Evolutionary conservation across 139 green algal genomes (phyloP), one percentile per base, ranked within the genome.

Genomic region (Zygnema circumcarinatum): DNA sequence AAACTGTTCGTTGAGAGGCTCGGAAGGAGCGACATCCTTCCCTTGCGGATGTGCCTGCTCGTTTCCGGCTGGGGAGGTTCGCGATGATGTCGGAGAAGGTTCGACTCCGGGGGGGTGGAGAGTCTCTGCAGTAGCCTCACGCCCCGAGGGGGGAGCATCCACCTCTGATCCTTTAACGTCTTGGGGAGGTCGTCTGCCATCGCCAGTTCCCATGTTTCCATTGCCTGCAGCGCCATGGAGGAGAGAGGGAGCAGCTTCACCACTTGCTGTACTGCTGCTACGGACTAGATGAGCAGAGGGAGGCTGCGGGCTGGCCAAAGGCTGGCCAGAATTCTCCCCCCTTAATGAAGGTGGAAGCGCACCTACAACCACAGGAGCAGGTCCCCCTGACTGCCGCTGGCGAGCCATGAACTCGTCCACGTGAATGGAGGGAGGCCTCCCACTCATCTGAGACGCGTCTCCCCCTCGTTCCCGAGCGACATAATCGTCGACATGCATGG

Each of bases 321-420:
- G 7, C 16, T 62, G 47, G 7, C 7, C 47, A 62, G 47, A 25
- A 62, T 62, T 62, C 16, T 62, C 47, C 16, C 7, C 16, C 7
- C 47, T 7, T 62, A 16, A 16, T 7, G 47, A 16, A 7, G 47
- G 47, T 25, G 47, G 47, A 25, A 62, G 16, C 21, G 75, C 75
- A 22, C 75, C 75, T 52, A 78, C 69, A 7, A 78, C 36, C 16
- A 88, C 82, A 53, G 56, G 22, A n/a, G 72, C 40, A 2, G 68
- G 67, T 20, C 67, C 67, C 11, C 84, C 84, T 68, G 72, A 25
- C 73, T 85, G 52, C 1, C 84, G 68, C 73, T 89, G 74, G 20
- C 74, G 84, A 20, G 74, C 74, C 84, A 89, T 89, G 73, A 89
- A 89, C 38, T 89, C 84, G 33, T 89, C 84, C 35, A 89, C 84